Evolutionary conservation across 495 filamentous ascomycete species (phyloP).

Genomic region (Penicillium silybi): DNA sequence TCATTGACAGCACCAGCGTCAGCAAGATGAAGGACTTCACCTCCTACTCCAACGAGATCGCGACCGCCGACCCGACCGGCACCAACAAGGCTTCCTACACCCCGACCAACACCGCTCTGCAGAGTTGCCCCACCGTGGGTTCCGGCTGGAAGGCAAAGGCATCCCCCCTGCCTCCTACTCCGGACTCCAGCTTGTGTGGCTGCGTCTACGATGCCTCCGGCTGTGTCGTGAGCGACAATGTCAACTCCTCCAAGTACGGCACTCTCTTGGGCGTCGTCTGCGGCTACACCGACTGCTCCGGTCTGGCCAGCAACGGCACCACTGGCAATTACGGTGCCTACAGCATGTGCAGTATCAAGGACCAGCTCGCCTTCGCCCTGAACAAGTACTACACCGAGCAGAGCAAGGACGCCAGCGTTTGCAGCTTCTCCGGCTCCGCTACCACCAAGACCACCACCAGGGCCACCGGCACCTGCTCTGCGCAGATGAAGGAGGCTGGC

Average conservation of each 20-base stretch:
- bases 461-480: constrained; percentile 48
- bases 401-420: constrained; percentile 52
- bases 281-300: constrained; percentile 60
- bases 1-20: constrained; percentile 57
- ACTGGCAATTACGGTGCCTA: constrained; percentile 82
- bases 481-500: constrained; percentile 59
- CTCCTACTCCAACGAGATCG: constrained; percentile 67
- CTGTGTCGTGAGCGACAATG: constrained; percentile 56
- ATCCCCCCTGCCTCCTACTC: constrained; percentile 70
- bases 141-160: constrained; percentile 63
- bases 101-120: constrained; percentile 70
- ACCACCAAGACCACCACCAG: constrained; percentile 42
- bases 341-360: constrained; percentile 75
- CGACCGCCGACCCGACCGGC: constrained; percentile 60
- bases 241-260: constrained; percentile 51
- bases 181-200: constrained; percentile 66
- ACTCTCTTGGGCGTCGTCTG: constrained; percentile 75
- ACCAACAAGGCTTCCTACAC: constrained; percentile 64
- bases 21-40: constrained; percentile 69
- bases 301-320: constrained; percentile 65
- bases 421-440: constrained; percentile 71
- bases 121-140: constrained; percentile 64
- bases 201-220: constrained; percentile 73
- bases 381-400: constrained; percentile 76
- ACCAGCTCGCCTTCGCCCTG: constrained; percentile 78